Evolutionary conservation across 1,284 basidiomycete species (phyloP).

Genomic region (Ganoderma leucocontextum): DNA sequence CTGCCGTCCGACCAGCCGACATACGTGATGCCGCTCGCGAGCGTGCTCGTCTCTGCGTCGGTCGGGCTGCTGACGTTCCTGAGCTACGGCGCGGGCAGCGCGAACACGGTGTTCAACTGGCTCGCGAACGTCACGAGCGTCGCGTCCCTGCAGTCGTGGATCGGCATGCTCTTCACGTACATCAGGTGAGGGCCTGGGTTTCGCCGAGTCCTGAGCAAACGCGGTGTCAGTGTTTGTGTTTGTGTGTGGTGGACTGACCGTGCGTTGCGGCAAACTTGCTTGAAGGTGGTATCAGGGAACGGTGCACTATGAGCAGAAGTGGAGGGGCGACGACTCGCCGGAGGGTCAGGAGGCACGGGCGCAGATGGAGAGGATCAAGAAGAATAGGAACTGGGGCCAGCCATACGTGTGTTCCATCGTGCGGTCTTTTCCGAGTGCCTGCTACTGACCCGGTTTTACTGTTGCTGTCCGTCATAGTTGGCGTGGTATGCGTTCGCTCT

Average conservation of each 20-base stretch:
- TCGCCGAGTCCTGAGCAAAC: too few species aligned
- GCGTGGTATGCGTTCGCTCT: constrained; percentile 41
- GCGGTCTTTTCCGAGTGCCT: not conserved
- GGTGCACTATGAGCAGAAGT: constrained; percentile 35
- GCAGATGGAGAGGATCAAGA: constrained; percentile 38
- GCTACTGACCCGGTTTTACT: not conserved
- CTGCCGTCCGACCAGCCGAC: constrained; percentile 6
- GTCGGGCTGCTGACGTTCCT: constrained; percentile 39
- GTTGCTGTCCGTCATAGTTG: constrained; percentile 21
- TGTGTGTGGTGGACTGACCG: too few species aligned
- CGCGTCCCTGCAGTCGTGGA: constrained; percentile 42
- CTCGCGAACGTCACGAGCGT: constrained; percentile 40
- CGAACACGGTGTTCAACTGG: constrained; percentile 38
- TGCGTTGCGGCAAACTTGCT: not conserved
- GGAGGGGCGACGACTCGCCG: constrained; percentile 14
- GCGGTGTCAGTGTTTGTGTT: too few species aligned
- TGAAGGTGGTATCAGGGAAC: constrained; percentile 41
- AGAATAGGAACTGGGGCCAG: constrained; percentile 37
- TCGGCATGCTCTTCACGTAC: constrained; percentile 42
- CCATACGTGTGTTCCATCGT: constrained; percentile 35
- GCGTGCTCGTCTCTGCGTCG: constrained; percentile 38
- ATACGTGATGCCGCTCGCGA: constrained; percentile 39
- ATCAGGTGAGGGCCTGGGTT: constrained; percentile 37
- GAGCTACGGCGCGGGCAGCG: constrained; percentile 26
- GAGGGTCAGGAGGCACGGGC: constrained; percentile 21